These are phyloP conservation scores for Bryum argenteum DNA, from an alignment of 225 moss, liverwort and hornwort genomes.

Conservation along the genomic window DNA sequence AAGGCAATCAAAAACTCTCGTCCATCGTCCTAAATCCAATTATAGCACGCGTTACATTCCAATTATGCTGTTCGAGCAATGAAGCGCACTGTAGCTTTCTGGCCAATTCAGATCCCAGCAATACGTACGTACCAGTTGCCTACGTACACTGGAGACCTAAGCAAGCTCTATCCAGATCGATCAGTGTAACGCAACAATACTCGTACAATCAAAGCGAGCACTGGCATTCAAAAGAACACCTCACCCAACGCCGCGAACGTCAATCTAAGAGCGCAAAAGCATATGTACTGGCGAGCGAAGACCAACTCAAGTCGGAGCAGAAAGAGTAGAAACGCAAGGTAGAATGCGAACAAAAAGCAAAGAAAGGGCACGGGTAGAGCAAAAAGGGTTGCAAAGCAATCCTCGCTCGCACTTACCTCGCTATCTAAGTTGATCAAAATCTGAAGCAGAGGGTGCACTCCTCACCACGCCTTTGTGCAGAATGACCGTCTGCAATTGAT, in stretches of 20 bases:
- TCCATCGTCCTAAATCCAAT: neutral
- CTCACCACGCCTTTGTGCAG: constrained; percentile 2
- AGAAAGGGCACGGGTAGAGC: no score
- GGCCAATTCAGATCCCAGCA: neutral
- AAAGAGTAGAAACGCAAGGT: no score
- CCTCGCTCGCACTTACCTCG: constrained; percentile 17
- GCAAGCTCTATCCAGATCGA: neutral
- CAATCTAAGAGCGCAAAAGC: neutral
- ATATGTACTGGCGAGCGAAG: neutral
- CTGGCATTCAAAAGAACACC: neutral
- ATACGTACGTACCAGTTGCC: neutral
- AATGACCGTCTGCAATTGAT: neutral
- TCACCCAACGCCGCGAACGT: neutral
- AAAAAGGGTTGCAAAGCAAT: neutral
- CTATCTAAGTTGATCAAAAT: neutral
- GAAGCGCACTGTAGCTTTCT: neutral
- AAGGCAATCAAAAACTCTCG: neutral
- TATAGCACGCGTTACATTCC: neutral
- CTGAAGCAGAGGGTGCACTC: neutral
- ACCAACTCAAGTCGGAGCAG: neutral
- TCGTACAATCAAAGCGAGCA: neutral
- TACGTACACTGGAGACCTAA: neutral
- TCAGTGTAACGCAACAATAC: neutral
- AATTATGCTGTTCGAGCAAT: neutral
- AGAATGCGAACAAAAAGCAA: no score